Evolutionary conservation across 768 basidiomycete genomes (phyloP), one percentile per base, ranked within the genome.

Genomic region (Agaricus blazei): DNA sequence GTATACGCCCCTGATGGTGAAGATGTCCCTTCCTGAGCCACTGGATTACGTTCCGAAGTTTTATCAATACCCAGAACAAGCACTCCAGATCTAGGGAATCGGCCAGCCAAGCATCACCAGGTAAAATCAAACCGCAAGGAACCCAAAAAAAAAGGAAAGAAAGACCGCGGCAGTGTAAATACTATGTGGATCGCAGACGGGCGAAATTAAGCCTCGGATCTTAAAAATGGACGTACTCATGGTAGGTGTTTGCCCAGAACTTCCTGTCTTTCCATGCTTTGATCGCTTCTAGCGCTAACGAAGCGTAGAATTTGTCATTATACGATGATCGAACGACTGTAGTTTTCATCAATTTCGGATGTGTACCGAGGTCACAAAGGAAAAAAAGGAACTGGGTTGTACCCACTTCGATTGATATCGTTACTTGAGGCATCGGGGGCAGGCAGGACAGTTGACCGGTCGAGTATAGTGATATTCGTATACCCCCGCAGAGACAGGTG

Each of bases 381-480:
- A n/a, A n/a, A n/a, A n/a, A 24, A 46, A 28, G 34, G 23, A 26
- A 26, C 23, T 34, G 3, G 12, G 19, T 24, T 12, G 23, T 12
- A 67, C 71, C 54, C 44, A 80, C 80, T 70, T 66, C 76, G 69
- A 59, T 81, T 82, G 29, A 80, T 62, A 62, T 82, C 81, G 54
- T 78, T 78, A 55, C 78, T 80, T 1, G 93, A 90, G 8, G 87
- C 90, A 64, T 96, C 93, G 2, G 82, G 79, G 1, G 94, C 91
- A 3, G 94, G 94, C 3, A 95, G 64, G 2, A 71, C 70, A 1
- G 65, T 63, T 6, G 89, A 81, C 59, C 85, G 79, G 65, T 96
- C 94, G 48, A 96, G 74, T 6, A 97, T 70, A 0, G 83, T 90
- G 59, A 96, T 78, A 55, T 85, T 64, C 14, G 68, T 75, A 69